A percentile compares a stretch with the other conserved stretches of the same genome.
Conservation (phyloP, 2,329 filamentous ascomycete genomes). For the Trichoderma semiorbis region DNA sequence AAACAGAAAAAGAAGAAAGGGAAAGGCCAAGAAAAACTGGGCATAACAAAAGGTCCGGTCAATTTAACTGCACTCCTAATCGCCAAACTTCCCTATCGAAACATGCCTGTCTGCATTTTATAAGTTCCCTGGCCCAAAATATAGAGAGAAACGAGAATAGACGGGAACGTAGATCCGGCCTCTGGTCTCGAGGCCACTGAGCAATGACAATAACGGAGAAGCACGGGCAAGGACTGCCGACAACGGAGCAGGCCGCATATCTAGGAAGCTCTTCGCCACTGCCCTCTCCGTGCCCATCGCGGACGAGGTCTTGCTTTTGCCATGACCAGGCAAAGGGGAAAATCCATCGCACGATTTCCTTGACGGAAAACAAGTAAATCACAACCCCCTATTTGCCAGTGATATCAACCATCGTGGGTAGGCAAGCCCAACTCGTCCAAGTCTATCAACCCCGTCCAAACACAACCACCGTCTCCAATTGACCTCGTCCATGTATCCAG, state of each 20-base stretch:
- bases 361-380: neutral
- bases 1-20: neutral
- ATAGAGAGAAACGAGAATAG: slow-evolving; percentile 27
- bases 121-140: slow-evolving; percentile 33
- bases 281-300: neutral
- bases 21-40: neutral
- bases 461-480: slow-evolving; percentile 9
- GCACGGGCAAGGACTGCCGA: neutral
- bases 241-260: neutral
- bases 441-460: slow-evolving; percentile 12
- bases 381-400: neutral
- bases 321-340: neutral
- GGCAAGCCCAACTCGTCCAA: neutral
- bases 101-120: slow-evolving; percentile 37
- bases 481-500: slow-evolving; percentile 18
- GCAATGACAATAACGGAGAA: slow-evolving; percentile 9
- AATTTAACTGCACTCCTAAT: slow-evolving; percentile 48
- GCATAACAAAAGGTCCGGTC: slow-evolving; percentile 26
- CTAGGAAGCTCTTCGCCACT: slow-evolving; percentile 3
- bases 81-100: slow-evolving; percentile 51
- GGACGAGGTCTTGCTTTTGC: neutral
- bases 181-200: slow-evolving; percentile 23
- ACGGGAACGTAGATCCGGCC: slow-evolving; percentile 22
- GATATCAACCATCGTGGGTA: slow-evolving; percentile 8
- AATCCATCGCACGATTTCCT: neutral